Evolutionary conservation across 805 yeast species (phyloP), one percentile per base, ranked within the genome.

Genomic region (Ogataea salicorniae): DNA sequence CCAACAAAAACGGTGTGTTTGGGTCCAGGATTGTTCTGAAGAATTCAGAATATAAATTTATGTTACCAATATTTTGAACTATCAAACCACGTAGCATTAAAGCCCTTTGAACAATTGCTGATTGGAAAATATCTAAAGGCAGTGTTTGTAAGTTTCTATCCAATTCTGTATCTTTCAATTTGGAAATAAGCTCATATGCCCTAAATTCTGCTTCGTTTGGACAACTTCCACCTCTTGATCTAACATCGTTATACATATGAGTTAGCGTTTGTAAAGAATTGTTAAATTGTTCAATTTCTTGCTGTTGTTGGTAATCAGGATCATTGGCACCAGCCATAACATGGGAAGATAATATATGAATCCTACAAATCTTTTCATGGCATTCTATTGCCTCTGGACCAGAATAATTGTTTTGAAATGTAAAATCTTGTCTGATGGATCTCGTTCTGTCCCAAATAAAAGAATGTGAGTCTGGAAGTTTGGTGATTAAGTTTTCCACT

Each of bases 401-500:
- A 38, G 83, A 83, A 58, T 83, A 92, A 61, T 94, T 92, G 63
- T 92, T 92, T 62, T 94, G 99, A 60, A 87, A 91, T 0, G 97
- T 91, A 66, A 94, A 94, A 64, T 94, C 99, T 65, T 94, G 98
- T 61, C 99, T 77, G 39, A 94, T 91, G 0, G 97, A 89, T 55
- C 99, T 77, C 18, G 97, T 94, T 66, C 99, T 77, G 66, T 94
- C 98, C 99, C 99, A 95, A 8, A 94, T 67, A 56, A 94, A 92
- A 0, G 96, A 79, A 58, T 94, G 98, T 1, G 91, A 75, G 11
- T 84, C 87, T 0, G 98, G 97, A 22, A 92, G 69, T 36, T 79
- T 72, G 0, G 78, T 77, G 14, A 92, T 64, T 1, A 85, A 65
- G 37, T 79, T 75, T 17, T 80, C 80, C 7, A 88, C 77, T 34